Percentiles rank a stretch among this genome's conserved stretches.
phyloP scores from a whole-genome alignment of 495 filamentous ascomycete genomes.

The Aspergillus steynii region DNA sequence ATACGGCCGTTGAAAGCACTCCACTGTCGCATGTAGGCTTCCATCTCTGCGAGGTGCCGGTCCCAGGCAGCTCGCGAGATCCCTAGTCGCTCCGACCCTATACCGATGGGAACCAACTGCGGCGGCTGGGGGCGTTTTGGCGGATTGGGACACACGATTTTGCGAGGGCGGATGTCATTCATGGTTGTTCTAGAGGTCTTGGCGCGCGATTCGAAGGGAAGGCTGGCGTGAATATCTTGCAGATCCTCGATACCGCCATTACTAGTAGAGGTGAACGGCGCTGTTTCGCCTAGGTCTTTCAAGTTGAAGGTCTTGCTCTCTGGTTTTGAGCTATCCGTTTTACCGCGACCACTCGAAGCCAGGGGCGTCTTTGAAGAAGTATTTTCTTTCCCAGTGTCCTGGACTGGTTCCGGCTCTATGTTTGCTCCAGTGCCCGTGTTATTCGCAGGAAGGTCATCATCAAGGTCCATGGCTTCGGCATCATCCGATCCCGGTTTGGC shows the following conservation, averaged over 20 bases:
- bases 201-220: slow-evolving; percentile 73
- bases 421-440: slow-evolving; percentile 5
- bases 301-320: slow-evolving; percentile 48
- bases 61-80: slow-evolving; percentile 51
- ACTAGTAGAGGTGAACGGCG: slow-evolving; percentile 59
- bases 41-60: slow-evolving; percentile 62
- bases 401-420: slow-evolving; percentile 3
- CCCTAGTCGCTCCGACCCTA: slow-evolving; percentile 28
- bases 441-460: slow-evolving; percentile 35
- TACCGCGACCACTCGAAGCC: slow-evolving; percentile 33
- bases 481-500: slow-evolving; percentile 17
- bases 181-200: slow-evolving; percentile 28
- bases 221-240: slow-evolving; percentile 61
- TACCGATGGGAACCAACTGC: slow-evolving; percentile 13
- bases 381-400: slow-evolving; percentile 7
- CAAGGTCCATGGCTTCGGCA: slow-evolving; percentile 53
- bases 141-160: slow-evolving; percentile 59
- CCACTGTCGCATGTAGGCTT: slow-evolving; percentile 70
- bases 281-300: slow-evolving; percentile 63
- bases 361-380: slow-evolving; percentile 21
- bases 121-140: slow-evolving; percentile 57
- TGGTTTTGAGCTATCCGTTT: slow-evolving; percentile 47
- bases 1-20: slow-evolving; percentile 64
- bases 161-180: slow-evolving; percentile 33
- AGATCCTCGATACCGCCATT: slow-evolving; percentile 62